A percentile compares a stretch with the other conserved stretches of the same genome.
phyloP scores from a whole-genome alignment of 495 filamentous ascomycete species.

The Chaetomium fimeti region DNA sequence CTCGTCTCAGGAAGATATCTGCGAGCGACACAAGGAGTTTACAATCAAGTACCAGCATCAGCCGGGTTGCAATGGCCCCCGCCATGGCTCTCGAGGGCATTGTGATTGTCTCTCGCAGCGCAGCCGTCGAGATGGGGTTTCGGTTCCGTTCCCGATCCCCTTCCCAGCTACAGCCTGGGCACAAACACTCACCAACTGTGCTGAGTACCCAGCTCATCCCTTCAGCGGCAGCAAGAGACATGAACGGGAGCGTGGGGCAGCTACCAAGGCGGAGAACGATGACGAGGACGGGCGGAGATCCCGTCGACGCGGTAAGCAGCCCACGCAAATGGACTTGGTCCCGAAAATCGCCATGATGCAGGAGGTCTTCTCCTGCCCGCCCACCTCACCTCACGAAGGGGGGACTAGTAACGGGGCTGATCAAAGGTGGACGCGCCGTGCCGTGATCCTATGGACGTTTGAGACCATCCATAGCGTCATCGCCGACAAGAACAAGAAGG shows the following conservation, averaged over 20 bases:
- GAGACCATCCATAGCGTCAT: slow-evolving; percentile 42
- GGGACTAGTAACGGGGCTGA: slow-evolving; percentile 2
- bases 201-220: slow-evolving; percentile 43
- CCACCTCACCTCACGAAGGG: slow-evolving; percentile 27
- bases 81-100: slow-evolving; percentile 33
- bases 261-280: slow-evolving; percentile 24
- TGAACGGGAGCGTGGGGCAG: background rate
- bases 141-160: slow-evolving; percentile 52
- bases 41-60: slow-evolving; percentile 41
- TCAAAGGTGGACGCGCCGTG: slow-evolving; percentile 43
- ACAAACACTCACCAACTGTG: slow-evolving; percentile 46
- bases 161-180: slow-evolving; percentile 53
- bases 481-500: slow-evolving; percentile 25
- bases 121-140: slow-evolving; percentile 32
- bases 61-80: slow-evolving; percentile 38
- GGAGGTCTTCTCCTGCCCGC: slow-evolving; percentile 48
- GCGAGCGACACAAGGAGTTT: slow-evolving; percentile 39
- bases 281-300: slow-evolving; percentile 20
- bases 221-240: slow-evolving; percentile 21
- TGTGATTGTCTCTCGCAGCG: slow-evolving; percentile 36
- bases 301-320: slow-evolving; percentile 19
- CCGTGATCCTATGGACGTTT: slow-evolving; percentile 51
- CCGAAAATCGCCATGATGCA: slow-evolving; percentile 52
- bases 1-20: slow-evolving; percentile 15
- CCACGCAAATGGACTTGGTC: slow-evolving; percentile 47